Base-by-base conservation (phyloP, 1,139 yeast genomes). In the Kluyveromyces sp. region DNA sequence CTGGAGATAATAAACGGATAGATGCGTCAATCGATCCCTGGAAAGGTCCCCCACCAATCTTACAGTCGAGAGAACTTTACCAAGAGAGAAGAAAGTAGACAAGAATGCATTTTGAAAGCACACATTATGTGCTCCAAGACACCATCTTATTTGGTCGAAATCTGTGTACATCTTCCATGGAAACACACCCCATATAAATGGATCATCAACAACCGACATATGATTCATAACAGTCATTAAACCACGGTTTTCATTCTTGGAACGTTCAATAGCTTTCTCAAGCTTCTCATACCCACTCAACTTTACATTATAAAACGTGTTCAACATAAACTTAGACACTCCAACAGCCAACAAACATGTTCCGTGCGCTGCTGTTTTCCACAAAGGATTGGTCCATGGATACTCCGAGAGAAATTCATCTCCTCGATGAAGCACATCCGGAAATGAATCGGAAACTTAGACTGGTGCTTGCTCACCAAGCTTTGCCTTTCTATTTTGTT, bases 131-230 rank as follows among this genome's bases (percentile, higher is more conserved):
- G 98, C 97, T 0, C 96, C 98, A 52, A 92, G 72, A 4, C 96
- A 90, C 97, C 97, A 92, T 58, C 98, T 72, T 47, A 89, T 77
- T 48, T 79, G 76, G 52, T 81, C 84, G 15, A 86, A 69, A 50
- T 81, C 78, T 25, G 70, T 66, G 54, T 79, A 83, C 55, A 77
- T 79, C 42, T 79, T 72, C 77, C 81, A 74, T 0, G 97, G 97
- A 50, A 90, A 71, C 40, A 86, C 78, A 0, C 95, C 96, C 83
- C 95, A 92, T 45, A 88, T 70, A 31, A 87, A 74, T 0, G 98
- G 98, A 59, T 92, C 98, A 61, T 92, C 98, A 28, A 89, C 83
- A 4, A 86, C 88, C 1, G 96, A 85, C 83, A 89, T 86, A 60
- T 92, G 98, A 63, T 92, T 92, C 95, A 90, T 88, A n/a, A 90